Percentiles rank a stretch among this genome's conserved stretches.
Evolutionary conservation across 2,329 filamentous ascomycete genomes (phyloP).

Genomic region (Mycosphaerella sp.): DNA sequence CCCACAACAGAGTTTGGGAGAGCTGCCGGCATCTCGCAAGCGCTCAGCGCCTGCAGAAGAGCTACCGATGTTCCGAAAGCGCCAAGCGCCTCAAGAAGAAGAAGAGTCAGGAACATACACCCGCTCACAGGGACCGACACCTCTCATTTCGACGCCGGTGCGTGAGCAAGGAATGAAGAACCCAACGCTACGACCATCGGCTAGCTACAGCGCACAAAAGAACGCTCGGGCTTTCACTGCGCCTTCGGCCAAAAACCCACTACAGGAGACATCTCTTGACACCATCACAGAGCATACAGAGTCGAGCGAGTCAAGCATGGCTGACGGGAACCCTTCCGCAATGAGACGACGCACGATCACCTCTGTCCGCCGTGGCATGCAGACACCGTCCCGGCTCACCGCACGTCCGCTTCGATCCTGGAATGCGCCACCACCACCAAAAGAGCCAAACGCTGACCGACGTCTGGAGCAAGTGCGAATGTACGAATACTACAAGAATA

Average conservation of each 20-base stretch:
- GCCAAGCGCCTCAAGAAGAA: slow-evolving; percentile 16
- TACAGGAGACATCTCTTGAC: slow-evolving; percentile 14
- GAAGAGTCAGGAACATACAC: slow-evolving; percentile 11
- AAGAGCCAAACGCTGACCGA: slow-evolving; percentile 26
- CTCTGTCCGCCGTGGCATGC: slow-evolving; percentile 1
- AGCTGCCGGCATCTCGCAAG: slow-evolving; percentile 23
- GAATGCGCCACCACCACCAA: slow-evolving; percentile 16
- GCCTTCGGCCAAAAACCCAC: slow-evolving; percentile 1
- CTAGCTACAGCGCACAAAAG: slow-evolving; percentile 1
- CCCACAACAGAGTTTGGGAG: slow-evolving; percentile 10
- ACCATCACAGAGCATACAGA: slow-evolving; percentile 26
- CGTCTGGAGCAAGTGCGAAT: slow-evolving; percentile 25
- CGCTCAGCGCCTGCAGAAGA: slow-evolving; percentile 19
- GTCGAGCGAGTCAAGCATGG: not conserved
- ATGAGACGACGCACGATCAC: slow-evolving; percentile 9
- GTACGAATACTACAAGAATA: slow-evolving; percentile 18
- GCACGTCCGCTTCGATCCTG: slow-evolving; percentile 10
- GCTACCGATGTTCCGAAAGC: slow-evolving; percentile 22
- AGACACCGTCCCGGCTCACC: slow-evolving; percentile 9
- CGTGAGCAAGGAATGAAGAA: not conserved
- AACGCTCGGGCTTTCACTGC: slow-evolving; percentile 2
- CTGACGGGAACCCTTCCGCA: slow-evolving; percentile 11
- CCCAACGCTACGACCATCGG: slow-evolving; percentile 9
- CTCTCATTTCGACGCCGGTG: not conserved
- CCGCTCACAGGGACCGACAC: not conserved